Evolutionary conservation across 306 rosid species (phyloP).

Genomic region (Phaseolus lunatus): DNA sequence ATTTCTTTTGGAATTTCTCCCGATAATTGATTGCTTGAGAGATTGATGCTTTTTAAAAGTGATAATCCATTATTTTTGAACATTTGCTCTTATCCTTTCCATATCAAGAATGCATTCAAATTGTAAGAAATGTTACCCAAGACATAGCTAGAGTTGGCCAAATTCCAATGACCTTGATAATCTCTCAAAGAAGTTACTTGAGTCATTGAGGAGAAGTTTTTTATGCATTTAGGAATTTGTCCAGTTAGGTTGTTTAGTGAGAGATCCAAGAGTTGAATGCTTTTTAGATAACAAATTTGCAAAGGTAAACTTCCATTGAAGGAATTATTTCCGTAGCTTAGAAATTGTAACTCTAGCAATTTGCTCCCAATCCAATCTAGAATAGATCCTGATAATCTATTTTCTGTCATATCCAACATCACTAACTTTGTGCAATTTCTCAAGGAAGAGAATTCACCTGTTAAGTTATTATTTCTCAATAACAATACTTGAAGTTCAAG

Average conservation of each 20-base stretch:
- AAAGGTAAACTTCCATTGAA: slow-evolving; percentile 11
- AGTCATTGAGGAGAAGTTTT: neutral
- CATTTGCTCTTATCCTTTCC: slow-evolving; percentile 31
- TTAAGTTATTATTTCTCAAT: slow-evolving; percentile 33
- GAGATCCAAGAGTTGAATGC: neutral
- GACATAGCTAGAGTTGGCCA: rapidly evolving
- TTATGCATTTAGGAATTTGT: neutral
- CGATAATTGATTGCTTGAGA: slow-evolving; percentile 29
- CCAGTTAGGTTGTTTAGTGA: neutral
- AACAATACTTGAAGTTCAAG: neutral
- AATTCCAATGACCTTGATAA: neutral
- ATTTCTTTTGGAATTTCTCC: slow-evolving; percentile 35
- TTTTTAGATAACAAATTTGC: slow-evolving; percentile 1
- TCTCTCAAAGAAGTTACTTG: neutral
- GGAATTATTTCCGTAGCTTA: neutral
- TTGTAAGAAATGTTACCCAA: neutral
- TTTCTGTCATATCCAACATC: slow-evolving; percentile 28
- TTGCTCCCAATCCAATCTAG: neutral
- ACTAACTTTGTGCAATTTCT: neutral
- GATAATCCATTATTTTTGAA: neutral
- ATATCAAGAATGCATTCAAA: neutral
- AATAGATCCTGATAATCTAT: slow-evolving; percentile 6
- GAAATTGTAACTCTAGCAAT: neutral
- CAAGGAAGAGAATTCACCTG: neutral
- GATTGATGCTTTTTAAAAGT: slow-evolving; percentile 8